Percentiles rank a stretch among this genome's conserved stretches.
These are phyloP conservation scores for Phyllostachys edulis DNA, from an alignment of 176 grass and related monocot genomes.

Conservation along the genomic window DNA sequence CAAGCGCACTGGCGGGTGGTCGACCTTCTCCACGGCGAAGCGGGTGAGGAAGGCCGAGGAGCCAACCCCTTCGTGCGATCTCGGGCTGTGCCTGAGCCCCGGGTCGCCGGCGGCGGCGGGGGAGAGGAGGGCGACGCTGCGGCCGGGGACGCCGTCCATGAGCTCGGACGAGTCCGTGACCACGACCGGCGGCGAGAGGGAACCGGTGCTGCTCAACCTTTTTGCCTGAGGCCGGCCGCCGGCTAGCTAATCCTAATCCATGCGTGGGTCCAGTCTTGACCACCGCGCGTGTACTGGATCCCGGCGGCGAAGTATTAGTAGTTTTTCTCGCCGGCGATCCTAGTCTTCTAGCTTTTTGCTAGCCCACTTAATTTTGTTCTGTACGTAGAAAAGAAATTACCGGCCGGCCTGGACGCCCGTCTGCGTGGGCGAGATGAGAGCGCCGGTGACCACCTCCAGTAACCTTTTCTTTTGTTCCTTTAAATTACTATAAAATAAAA, in stretches of 20 bases:
- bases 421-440: conserved; percentile 56
- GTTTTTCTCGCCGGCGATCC: conserved; percentile 34
- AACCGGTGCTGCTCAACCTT: conserved; percentile 69
- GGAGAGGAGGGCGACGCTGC: conserved; percentile 21
- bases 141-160: conserved; percentile 65
- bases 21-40: conserved; percentile 56
- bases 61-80: conserved; percentile 26
- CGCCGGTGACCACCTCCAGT: conserved; percentile 40
- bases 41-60: conserved; percentile 27
- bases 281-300: neutral
- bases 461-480: neutral
- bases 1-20: conserved; percentile 38
- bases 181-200: conserved; percentile 39
- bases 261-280: neutral
- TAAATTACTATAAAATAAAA: neutral
- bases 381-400: conserved; percentile 31
- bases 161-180: conserved; percentile 74
- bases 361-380: conserved; percentile 27
- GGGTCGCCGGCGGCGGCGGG: neutral
- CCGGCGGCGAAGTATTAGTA: conserved; percentile 8
- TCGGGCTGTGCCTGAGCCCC: conserved; percentile 49
- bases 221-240: conserved; percentile 44
- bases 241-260: conserved; percentile 14
- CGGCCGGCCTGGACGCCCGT: conserved; percentile 55
- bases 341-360: conserved; percentile 19